These are phyloP conservation scores for Allium cepa DNA, from an alignment of 106 monocot species.

Conservation along the genomic window DNA sequence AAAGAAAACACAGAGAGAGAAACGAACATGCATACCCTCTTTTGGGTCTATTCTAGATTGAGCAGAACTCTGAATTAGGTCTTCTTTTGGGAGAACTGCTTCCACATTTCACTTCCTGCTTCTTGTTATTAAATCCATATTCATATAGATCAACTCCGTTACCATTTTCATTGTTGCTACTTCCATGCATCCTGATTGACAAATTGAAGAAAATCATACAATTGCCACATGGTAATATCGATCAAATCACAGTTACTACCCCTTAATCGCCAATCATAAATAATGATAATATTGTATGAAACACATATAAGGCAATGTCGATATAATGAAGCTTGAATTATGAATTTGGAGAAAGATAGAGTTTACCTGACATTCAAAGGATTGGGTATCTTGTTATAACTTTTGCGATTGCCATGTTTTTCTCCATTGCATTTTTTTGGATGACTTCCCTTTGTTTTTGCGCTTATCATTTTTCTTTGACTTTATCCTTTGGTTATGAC, in stretches of 20 bases:
- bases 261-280: not conserved
- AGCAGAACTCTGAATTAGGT: too few species aligned
- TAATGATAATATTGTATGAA: not conserved
- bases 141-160: slow-evolving; percentile 6
- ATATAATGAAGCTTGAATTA: not conserved
- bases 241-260: not conserved
- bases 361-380: slow-evolving; percentile 12
- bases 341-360: not conserved
- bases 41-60: too few species aligned
- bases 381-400: not conserved
- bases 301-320: not conserved
- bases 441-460: slow-evolving; percentile 45
- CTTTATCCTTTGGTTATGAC: slow-evolving; percentile 29
- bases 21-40: too few species aligned
- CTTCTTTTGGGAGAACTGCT: slow-evolving; percentile 28
- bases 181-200: slow-evolving; percentile 10
- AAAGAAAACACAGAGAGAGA: too few species aligned
- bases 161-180: not conserved
- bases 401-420: slow-evolving; percentile 17
- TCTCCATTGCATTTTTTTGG: slow-evolving; percentile 10
- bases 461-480: slow-evolving; percentile 38
- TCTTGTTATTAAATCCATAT: slow-evolving; percentile 4
- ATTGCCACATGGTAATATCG: too few species aligned
- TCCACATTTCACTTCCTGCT: slow-evolving; percentile 40
- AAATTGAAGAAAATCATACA: not conserved